Base-by-base conservation (phyloP, 495 filamentous ascomycete genomes). In the Symbiotaphrina buchneri region DNA sequence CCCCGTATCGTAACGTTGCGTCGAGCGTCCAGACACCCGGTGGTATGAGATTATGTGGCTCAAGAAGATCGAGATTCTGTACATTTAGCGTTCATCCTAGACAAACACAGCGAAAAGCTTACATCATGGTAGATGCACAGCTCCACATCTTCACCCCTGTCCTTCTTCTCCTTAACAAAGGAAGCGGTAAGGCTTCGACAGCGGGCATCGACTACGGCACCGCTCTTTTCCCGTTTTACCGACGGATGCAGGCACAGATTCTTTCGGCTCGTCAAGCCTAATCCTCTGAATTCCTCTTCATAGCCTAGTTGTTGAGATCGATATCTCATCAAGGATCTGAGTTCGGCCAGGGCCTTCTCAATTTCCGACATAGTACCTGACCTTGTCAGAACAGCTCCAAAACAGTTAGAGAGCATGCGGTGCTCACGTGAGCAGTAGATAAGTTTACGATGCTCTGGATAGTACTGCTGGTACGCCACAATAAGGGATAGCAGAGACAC, bases 11-110 rank as follows among this genome's bases (percentile, higher is more conserved):
- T 22, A 84, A 46, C 5, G 94, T 57, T 3, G 70, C 78, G 43
- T 95, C 85, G n/a, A 99, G 61, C 0, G 87, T 94, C 65, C 91
- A 95, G 1, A 99, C 78, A 8, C 87, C 87, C 4, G 82, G 74
- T 1, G 87, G 85, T 4, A 99, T 67, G 4, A 95, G 63, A 43
- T 90, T 92, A 43, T 92, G 79, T 0, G 90, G 79, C 45, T 99
- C 90, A 21, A 94, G 70, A 7, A 84, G 61, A 47, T 95, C 85
- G 10, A 99, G 69, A 41, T 95, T 99, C 73, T 82, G 38, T 10
- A 10, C 26, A 30, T n/a, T 11, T 6, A 38, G n/a, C 28, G 4
- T 4, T 36, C 18, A 31, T 6, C 32, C 19, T 34, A 22, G 34
- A 15, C 11, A 18, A 14, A 13, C 16, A 6, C 8, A 35, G 11